These are phyloP conservation scores for Aspergillus nanangensis DNA, from an alignment of 495 filamentous ascomycete species.

Conservation along the genomic window DNA sequence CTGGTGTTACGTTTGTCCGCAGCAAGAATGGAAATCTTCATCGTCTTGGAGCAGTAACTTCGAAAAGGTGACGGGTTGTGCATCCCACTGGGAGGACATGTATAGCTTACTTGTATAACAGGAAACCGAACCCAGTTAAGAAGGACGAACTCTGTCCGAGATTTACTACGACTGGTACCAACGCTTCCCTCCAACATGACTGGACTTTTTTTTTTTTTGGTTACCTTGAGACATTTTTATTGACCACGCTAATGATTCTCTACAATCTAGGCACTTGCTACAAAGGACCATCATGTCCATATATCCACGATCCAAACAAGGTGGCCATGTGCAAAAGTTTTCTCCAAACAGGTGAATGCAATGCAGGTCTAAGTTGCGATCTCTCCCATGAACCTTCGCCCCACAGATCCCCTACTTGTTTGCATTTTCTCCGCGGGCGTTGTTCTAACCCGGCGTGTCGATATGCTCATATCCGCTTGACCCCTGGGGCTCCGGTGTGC, in stretches of 20 bases:
- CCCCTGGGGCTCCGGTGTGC: constrained; percentile 78
- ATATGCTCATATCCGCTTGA: constrained; percentile 83
- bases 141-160: constrained; percentile 80
- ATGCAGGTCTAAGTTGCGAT: constrained; percentile 78
- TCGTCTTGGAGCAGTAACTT: constrained; percentile 48
- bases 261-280: constrained; percentile 66
- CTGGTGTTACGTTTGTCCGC: constrained; percentile 80
- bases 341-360: constrained; percentile 74
- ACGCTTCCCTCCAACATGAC: constrained; percentile 11
- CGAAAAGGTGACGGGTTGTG: constrained; percentile 31
- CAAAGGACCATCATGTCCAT: constrained; percentile 75
- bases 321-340: constrained; percentile 90
- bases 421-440: constrained; percentile 86
- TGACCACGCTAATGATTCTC: constrained; percentile 8
- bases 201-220: constrained; percentile 6
- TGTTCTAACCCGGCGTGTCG: constrained; percentile 86
- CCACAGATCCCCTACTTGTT: constrained; percentile 79
- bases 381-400: constrained; percentile 87
- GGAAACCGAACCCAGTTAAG: constrained; percentile 48
- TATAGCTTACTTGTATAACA: constrained; percentile 24
- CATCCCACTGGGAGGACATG: background rate
- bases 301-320: constrained; percentile 79
- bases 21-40: constrained; percentile 91
- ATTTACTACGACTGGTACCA: constrained; percentile 87
- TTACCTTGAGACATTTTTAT: background rate